Conservation (phyloP, 1,284 basidiomycete genomes). For the Puccinia horiana region DNA sequence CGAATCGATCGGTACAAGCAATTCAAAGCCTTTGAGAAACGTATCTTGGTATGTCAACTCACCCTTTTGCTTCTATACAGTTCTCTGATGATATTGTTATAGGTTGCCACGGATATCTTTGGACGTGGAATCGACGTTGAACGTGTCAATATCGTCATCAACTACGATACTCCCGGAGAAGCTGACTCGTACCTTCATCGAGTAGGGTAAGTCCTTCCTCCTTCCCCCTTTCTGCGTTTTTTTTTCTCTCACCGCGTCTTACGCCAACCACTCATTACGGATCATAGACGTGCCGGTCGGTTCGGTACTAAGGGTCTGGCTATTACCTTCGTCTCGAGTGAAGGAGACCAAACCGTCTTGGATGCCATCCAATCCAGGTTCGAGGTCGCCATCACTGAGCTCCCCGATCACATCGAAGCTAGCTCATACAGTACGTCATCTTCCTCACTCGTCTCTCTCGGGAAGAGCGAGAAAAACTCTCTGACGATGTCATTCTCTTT, state of each 20-base stretch:
- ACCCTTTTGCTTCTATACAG: not conserved
- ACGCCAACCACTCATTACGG: not conserved
- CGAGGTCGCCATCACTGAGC: conserved; percentile 86
- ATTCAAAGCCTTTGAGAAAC: conserved; percentile 99
- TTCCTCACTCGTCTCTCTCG: not conserved
- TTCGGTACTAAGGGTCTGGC: conserved; percentile 99
- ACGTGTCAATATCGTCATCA: conserved; percentile 89
- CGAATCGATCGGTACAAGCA: conserved; percentile 96
- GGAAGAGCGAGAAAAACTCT: too few species aligned
- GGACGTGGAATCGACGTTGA: conserved; percentile 97
- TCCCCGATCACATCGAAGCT: conserved; percentile 89
- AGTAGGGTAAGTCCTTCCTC: conserved; percentile 68
- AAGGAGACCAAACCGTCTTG: conserved; percentile 91
- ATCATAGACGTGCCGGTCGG: conserved; percentile 79
- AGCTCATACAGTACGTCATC: conserved; percentile 58
- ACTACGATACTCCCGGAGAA: conserved; percentile 82
- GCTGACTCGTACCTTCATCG: conserved; percentile 98
- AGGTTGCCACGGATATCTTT: conserved; percentile 85
- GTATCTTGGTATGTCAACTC: conserved; percentile 67
- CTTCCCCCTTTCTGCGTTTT: not conserved
- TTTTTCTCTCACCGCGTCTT: not conserved
- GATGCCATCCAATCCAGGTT: conserved; percentile 84
- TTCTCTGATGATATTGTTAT: not conserved
- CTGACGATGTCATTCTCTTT: too few species aligned
- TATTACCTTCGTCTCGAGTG: conserved; percentile 93